Base-by-base conservation (phyloP, 768 basidiomycete species). In the Crepidotus variabilis region DNA sequence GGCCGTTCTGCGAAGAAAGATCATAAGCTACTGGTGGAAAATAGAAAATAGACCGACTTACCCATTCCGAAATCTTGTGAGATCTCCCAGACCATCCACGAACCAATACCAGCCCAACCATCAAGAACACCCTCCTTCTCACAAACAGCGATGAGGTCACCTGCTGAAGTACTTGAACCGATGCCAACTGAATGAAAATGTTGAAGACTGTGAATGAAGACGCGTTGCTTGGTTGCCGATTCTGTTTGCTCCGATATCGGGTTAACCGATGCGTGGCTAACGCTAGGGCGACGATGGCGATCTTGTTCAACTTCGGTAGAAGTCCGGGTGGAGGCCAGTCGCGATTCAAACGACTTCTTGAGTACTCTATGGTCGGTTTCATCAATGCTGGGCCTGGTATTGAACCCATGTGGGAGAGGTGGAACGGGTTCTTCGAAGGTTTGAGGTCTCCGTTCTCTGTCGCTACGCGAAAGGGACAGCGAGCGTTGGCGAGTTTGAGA, bases 41-140 rank as follows among this genome's bases (percentile, higher is more conserved):
- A 16, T 13, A 6, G 32, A 47, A 62, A 57, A 22, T 22, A 43
- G 18, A 50, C 33, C 21, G 47, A 52, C 16, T 55, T 66, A 95
- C 94, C 94, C 86, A 95, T 89, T 57, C 94, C 94, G 66, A 94
- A 88, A 65, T 94, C 91, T 60, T 92, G 88, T 33, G 90, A 90
- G 24, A 95, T 71, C 72, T 98, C 96, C 68, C 83, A 95, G 24
- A 98, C 68, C 80, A 94, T 93, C 91, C 92, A 97, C 6, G 83
- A 86, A 4, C 79, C 85, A n/a, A 70, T 75, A 0, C 81, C 82
- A 2, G 71, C 72, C 71, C 78, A 82, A 47, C 81, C 80, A 45
- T 80, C 80, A 46, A 96, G 69, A 54, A 83, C 80, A 10, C 89
- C 90, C 65, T 88, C 83, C 16, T 71, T 71, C 43, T 86, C 82